Evolutionary conservation across 306 rosid genomes (phyloP).

Genomic region (Vigna angularis): DNA sequence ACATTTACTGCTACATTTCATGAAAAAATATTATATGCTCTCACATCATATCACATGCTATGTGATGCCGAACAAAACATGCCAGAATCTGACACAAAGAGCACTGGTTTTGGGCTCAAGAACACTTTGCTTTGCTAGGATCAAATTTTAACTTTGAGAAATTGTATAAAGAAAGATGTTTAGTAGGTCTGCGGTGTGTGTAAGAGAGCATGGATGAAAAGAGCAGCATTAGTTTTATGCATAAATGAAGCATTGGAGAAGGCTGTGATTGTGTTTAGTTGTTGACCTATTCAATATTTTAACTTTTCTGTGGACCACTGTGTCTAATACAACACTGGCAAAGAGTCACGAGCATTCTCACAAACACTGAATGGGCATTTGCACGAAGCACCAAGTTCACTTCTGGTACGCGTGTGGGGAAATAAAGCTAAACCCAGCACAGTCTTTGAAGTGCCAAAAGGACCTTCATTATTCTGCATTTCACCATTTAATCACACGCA

Average conservation of each 20-base stretch:
- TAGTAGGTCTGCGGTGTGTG: not conserved
- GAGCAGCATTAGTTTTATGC: no score
- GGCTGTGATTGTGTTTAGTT: not conserved
- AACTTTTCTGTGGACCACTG: not conserved
- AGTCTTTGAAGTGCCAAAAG: not conserved
- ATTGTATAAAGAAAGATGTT: not conserved
- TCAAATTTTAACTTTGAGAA: not conserved
- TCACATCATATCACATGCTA: not conserved
- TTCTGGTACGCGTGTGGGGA: conserved; percentile 33
- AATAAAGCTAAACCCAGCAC: conserved; percentile 17
- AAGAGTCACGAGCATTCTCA: conserved; percentile 34
- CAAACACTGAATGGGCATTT: conserved; percentile 4
- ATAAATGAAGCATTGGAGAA: conserved; percentile 3
- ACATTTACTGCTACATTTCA: no score
- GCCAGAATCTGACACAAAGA: conserved; percentile 1
- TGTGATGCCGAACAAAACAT: not conserved
- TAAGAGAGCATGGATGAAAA: no score
- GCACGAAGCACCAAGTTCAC: conserved; percentile 46
- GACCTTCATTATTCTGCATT: not conserved
- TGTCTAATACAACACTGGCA: conserved; percentile 8
- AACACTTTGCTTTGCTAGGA: not conserved
- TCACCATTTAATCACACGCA: no score
- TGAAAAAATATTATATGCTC: no score
- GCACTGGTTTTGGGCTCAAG: conserved; percentile 11
- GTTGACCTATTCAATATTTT: conserved; percentile 21